These are phyloP conservation scores for Pelomyxa schiedti DNA, from an alignment of 78 protist genomes.

Conservation along the genomic window DNA sequence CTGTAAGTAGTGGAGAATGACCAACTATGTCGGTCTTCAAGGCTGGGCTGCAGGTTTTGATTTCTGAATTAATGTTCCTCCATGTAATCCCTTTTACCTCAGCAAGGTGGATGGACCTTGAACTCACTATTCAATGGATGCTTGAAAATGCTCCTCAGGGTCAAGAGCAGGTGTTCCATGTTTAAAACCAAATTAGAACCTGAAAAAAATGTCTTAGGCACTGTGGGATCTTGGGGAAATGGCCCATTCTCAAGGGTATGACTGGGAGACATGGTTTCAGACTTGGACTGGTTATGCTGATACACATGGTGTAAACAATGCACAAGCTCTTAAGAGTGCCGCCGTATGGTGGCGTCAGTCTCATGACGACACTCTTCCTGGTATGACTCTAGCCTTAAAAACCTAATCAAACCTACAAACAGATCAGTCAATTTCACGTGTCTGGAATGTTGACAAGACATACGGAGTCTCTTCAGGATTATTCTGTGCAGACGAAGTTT, in stretches of 20 bases:
- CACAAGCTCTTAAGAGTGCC: slow-evolving; percentile 30
- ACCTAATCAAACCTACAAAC: too few species aligned
- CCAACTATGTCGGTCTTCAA: too few species aligned
- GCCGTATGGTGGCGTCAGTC: neutral
- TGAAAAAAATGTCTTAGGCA: too few species aligned
- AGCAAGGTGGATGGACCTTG: slow-evolving; percentile 22
- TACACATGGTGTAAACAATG: slow-evolving; percentile 28
- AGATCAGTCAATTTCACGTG: neutral
- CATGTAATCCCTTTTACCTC: neutral
- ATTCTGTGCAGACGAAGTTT: slow-evolving; percentile 14
- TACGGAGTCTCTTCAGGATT: slow-evolving; percentile 15
- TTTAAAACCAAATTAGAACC: too few species aligned
- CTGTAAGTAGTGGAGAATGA: too few species aligned
- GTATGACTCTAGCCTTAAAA: too few species aligned
- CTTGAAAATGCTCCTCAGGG: slow-evolving; percentile 10
- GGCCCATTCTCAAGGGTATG: neutral
- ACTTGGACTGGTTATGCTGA: neutral
- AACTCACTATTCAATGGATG: slow-evolving; percentile 7
- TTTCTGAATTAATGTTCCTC: too few species aligned
- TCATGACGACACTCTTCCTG: neutral
- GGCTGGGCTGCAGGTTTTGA: too few species aligned
- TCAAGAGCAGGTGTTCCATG: neutral
- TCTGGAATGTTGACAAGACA: neutral
- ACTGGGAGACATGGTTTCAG: slow-evolving; percentile 22
- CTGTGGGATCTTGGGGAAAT: too few species aligned